Conservation (phyloP, 2,329 filamentous ascomycete genomes). For the Penicillium digitatum region DNA sequence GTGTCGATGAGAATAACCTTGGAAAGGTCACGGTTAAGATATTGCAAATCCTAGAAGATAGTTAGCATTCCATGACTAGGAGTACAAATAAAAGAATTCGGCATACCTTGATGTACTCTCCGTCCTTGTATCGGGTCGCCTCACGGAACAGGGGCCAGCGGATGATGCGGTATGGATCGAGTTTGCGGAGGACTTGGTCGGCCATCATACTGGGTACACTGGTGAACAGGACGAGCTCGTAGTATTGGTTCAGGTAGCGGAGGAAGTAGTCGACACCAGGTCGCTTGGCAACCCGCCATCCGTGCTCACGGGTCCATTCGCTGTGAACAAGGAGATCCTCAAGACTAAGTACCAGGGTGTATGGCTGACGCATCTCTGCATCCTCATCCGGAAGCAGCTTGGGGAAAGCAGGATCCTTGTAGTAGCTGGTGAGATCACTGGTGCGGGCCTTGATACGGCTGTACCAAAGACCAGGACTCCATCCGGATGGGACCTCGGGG, state of each 20-base stretch:
- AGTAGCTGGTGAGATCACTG: conserved; percentile 76
- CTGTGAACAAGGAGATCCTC: conserved; percentile 94
- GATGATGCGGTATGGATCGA: conserved; percentile 93
- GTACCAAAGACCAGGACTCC: conserved; percentile 72
- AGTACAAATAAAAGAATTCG: conserved; percentile 12
- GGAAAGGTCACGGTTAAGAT: conserved; percentile 90
- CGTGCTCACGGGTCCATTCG: conserved; percentile 89
- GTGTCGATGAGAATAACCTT: conserved; percentile 96
- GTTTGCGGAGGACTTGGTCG: conserved; percentile 83
- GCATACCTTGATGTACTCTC: conserved; percentile 89
- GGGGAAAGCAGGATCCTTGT: conserved; percentile 90
- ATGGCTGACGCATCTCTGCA: conserved; percentile 75
- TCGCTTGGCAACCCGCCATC: conserved; percentile 91
- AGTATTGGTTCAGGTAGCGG: conserved; percentile 94
- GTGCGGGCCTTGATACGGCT: conserved; percentile 72
- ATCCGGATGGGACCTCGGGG: conserved; percentile 72
- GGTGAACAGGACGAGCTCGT: conserved; percentile 95
- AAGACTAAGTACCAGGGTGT: conserved; percentile 86
- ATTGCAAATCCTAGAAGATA: conserved; percentile 74
- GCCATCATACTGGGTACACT: conserved; percentile 77
- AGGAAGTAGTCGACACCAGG: conserved; percentile 97
- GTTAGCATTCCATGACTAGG: conserved; percentile 4
- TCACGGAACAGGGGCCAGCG: conserved; percentile 93
- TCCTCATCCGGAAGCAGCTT: conserved; percentile 76
- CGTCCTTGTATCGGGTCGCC: conserved; percentile 94